Percentiles rank a stretch among this genome's conserved stretches.
Conservation (phyloP, 805 yeast genomes). For the Candida vaughaniae region DNA sequence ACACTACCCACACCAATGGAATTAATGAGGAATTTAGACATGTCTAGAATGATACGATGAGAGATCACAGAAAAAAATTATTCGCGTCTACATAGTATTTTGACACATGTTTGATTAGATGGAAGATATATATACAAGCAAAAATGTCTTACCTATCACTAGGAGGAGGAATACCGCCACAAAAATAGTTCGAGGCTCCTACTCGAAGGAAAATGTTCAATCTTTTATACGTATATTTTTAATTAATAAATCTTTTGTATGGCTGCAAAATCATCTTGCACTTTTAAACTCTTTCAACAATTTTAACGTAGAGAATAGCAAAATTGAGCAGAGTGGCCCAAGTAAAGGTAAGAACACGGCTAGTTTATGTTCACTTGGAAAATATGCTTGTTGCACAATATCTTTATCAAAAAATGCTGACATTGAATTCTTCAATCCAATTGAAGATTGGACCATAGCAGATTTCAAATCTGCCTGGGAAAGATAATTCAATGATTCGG, state of each 20-base stretch:
- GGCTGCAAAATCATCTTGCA: neutral
- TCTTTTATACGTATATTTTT: no score
- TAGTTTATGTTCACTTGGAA: conserved; percentile 93
- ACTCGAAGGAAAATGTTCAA: no score
- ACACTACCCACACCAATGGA: conserved; percentile 35
- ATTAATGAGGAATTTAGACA: conserved; percentile 28
- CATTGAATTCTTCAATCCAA: conserved; percentile 61
- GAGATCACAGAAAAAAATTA: neutral
- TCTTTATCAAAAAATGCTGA: conserved; percentile 88
- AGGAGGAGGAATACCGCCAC: no score
- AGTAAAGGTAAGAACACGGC: conserved; percentile 90
- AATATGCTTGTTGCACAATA: conserved; percentile 92
- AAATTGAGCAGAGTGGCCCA: conserved; percentile 80
- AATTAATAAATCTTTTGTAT: no score
- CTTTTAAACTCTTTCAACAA: conserved; percentile 11
- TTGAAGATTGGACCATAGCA: conserved; percentile 41
- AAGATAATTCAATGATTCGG: conserved; percentile 33
- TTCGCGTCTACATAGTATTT: no score
- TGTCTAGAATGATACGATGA: conserved; percentile 6
- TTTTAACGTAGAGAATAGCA: conserved; percentile 50
- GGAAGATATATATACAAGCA: no score
- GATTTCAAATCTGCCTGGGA: conserved; percentile 27
- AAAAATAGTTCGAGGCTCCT: no score
- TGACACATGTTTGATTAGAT: no score
- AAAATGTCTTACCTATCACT: no score